A percentile compares a stretch with the other conserved stretches of the same genome.
phyloP scores from a whole-genome alignment of 1,284 basidiomycete species.

The Leccinum pallidistipes region DNA sequence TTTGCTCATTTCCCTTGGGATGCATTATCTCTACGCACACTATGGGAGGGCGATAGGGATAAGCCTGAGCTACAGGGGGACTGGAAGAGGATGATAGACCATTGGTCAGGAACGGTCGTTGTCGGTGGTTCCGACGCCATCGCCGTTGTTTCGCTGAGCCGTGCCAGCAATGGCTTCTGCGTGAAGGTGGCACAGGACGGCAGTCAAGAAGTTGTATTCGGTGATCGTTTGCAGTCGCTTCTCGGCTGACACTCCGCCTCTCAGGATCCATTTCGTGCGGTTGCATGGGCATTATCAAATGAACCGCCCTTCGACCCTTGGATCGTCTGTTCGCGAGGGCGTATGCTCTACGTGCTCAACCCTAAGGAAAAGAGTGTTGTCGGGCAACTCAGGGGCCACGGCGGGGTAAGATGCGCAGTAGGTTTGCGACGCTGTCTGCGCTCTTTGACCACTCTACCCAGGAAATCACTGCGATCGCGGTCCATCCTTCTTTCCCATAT shows the following conservation, averaged over 20 bases:
- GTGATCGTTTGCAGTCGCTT: not conserved
- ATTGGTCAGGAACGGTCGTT: conserved; percentile 49
- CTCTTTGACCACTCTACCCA: conserved; percentile 29
- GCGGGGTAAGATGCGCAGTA: conserved; percentile 49
- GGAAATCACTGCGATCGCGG: conserved; percentile 65
- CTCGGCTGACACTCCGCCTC: conserved; percentile 7
- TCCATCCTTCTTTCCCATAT: conserved; percentile 57
- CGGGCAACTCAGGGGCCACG: conserved; percentile 62
- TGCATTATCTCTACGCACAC: conserved; percentile 40
- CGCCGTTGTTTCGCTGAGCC: conserved; percentile 34
- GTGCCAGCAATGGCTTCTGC: conserved; percentile 33
- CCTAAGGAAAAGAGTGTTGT: conserved; percentile 40
- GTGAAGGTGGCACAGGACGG: conserved; percentile 29
- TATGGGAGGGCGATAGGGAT: conserved; percentile 48
- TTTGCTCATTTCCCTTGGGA: conserved; percentile 62
- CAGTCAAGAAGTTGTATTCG: conserved; percentile 20
- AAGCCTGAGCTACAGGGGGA: conserved; percentile 31
- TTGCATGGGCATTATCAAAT: conserved; percentile 58
- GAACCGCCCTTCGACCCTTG: conserved; percentile 50
- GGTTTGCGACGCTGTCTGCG: not conserved
- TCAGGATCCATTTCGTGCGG: conserved; percentile 28
- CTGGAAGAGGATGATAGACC: conserved; percentile 48
- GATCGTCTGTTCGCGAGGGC: conserved; percentile 51
- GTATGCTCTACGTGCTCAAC: conserved; percentile 54
- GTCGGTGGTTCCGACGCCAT: conserved; percentile 42